A percentile compares a stretch with the other conserved stretches of the same genome.
Evolutionary conservation across 441 rosid genomes (phyloP).

Genomic region (Jatropha podagrica): DNA sequence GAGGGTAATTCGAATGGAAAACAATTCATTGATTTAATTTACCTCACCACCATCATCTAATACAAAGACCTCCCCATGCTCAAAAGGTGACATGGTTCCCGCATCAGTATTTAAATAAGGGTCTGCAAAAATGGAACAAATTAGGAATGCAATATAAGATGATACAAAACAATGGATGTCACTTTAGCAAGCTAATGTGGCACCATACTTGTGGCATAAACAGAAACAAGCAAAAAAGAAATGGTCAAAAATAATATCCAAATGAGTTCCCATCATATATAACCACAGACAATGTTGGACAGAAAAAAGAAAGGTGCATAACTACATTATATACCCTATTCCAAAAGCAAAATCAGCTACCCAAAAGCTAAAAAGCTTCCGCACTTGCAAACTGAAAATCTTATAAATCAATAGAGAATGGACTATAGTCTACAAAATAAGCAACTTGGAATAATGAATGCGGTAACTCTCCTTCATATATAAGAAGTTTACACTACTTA

Average conservation of each 20-base stretch:
- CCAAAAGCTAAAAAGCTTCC: neutral
- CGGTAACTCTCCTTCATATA: neutral
- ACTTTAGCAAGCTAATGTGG: constrained; percentile 1
- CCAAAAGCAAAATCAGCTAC: neutral
- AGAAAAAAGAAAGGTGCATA: neutral
- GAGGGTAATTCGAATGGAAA: neutral
- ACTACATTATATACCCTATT: neutral
- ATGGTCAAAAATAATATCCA: neutral
- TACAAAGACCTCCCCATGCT: constrained; percentile 95
- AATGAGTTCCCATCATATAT: neutral
- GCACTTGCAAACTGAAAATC: neutral
- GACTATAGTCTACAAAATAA: neutral
- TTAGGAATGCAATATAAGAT: neutral
- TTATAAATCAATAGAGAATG: neutral
- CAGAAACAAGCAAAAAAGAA: constrained; percentile 3
- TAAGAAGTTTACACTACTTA: neutral
- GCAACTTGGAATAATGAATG: neutral
- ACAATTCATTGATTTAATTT: constrained; percentile 13
- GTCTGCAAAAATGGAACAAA: constrained; percentile 40
- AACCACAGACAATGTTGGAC: neutral
- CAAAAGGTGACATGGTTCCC: constrained; percentile 96
- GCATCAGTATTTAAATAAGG: constrained; percentile 94
- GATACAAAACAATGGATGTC: neutral
- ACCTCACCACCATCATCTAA: constrained; percentile 98
- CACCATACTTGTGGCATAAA: neutral